Evolutionary conservation across 2,329 filamentous ascomycete genomes (phyloP).

Genomic region (Arthrobotrys entomopaga): DNA sequence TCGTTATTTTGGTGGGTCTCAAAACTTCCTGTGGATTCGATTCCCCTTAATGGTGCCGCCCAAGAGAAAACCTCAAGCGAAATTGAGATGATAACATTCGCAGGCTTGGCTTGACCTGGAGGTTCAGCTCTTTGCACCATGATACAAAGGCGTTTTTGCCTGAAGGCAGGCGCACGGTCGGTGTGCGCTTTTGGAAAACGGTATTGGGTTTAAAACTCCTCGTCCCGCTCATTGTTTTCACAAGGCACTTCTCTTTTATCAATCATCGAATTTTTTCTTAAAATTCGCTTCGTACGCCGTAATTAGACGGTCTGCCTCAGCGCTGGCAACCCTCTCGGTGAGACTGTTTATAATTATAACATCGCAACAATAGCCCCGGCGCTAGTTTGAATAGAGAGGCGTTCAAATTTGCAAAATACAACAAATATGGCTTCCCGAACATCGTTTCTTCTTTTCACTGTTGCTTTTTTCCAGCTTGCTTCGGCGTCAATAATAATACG

Average conservation of each 20-base stretch:
- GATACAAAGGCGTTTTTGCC: constrained; percentile 30
- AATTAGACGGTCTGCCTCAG: too few species aligned
- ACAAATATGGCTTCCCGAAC: too few species aligned
- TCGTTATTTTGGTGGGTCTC: constrained; percentile 8
- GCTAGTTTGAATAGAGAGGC: too few species aligned
- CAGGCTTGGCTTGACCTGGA: constrained; percentile 8
- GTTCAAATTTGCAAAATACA: too few species aligned
- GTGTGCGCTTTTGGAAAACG: constrained; percentile 14
- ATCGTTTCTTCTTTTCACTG: not conserved
- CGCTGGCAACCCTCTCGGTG: too few species aligned
- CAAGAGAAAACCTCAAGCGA: constrained; percentile 29
- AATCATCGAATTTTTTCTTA: too few species aligned
- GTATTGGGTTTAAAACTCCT: constrained; percentile 21
- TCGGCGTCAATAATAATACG: constrained; percentile 11
- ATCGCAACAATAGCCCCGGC: too few species aligned
- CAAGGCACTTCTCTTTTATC: too few species aligned
- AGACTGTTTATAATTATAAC: too few species aligned
- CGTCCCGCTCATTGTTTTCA: not conserved
- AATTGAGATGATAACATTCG: constrained; percentile 35
- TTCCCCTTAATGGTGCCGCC: constrained; percentile 34
- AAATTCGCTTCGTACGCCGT: too few species aligned
- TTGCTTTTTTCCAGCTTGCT: constrained; percentile 10
- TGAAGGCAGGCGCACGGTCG: constrained; percentile 8
- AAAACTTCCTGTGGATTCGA: not conserved
- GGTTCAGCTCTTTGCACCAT: constrained; percentile 5